These are phyloP conservation scores for Eutrema japonicum DNA, from an alignment of 345 rosid genomes.

Conservation along the genomic window DNA sequence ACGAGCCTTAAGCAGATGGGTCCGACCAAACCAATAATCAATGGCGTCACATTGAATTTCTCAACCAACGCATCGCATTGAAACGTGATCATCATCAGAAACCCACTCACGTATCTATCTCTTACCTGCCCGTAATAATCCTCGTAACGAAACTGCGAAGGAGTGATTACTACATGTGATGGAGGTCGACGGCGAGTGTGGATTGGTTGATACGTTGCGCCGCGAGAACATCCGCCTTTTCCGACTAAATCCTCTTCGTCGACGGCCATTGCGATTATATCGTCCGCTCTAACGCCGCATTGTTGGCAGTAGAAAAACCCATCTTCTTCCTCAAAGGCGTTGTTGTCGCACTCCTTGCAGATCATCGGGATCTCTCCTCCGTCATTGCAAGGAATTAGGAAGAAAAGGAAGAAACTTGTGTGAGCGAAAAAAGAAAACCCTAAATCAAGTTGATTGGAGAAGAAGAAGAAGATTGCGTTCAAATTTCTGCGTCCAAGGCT, in stretches of 20 bases:
- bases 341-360: conserved; percentile 57
- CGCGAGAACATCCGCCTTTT: conserved; percentile 45
- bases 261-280: conserved; percentile 56
- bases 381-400: neutral
- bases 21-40: conserved; percentile 64
- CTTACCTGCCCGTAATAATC: conserved; percentile 68
- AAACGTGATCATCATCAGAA: conserved; percentile 67
- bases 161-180: neutral
- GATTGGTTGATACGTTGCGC: conserved; percentile 50
- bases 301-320: conserved; percentile 62
- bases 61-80: conserved; percentile 78
- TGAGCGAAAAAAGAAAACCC: neutral
- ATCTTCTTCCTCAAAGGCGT: conserved; percentile 51
- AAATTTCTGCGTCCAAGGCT: neutral
- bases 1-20: conserved; percentile 62
- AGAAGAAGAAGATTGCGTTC: neutral
- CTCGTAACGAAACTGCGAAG: conserved; percentile 47
- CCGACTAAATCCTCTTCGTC: conserved; percentile 64
- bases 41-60: conserved; percentile 58
- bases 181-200: conserved; percentile 44
- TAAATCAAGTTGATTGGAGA: neutral
- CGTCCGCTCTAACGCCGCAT: conserved; percentile 54
- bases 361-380: neutral
- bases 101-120: conserved; percentile 68
- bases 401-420: neutral